Conservation (phyloP, 106 monocot genomes). For the Acorus gramineus region DNA sequence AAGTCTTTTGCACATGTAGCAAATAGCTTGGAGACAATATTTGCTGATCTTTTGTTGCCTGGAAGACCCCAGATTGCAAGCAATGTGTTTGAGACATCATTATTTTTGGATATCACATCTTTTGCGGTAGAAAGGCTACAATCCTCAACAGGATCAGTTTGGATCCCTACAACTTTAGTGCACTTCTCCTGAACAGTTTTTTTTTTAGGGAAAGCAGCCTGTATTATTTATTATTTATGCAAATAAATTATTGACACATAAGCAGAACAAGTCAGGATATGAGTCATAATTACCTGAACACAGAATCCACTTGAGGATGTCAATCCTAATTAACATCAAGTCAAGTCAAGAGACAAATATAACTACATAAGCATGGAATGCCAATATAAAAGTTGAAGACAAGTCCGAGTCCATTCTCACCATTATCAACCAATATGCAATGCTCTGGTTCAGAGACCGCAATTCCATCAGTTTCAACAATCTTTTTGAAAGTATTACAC, state of each 20-base stretch:
- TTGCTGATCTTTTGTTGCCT: constrained; percentile 15
- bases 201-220: constrained; percentile 5
- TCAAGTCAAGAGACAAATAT: too few relatives aligned
- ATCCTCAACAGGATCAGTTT: constrained; percentile 42
- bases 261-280: not conserved
- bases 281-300: constrained; percentile 28
- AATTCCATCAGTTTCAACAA: constrained; percentile 10
- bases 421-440: constrained; percentile 19
- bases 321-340: constrained; percentile 19
- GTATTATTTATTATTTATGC: constrained; percentile 5
- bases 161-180: constrained; percentile 35
- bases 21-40: constrained; percentile 44
- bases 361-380: too few relatives aligned
- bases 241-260: not conserved
- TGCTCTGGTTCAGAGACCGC: constrained; percentile 24
- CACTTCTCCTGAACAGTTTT: constrained; percentile 9
- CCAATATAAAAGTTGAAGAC: too few relatives aligned
- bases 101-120: constrained; percentile 4
- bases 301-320: constrained; percentile 14
- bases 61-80: constrained; percentile 41
- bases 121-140: not conserved
- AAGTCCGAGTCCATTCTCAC: constrained; percentile 10
- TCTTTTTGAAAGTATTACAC: constrained; percentile 3
- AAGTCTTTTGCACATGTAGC: constrained; percentile 56
- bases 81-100: constrained; percentile 38